These are phyloP conservation scores for Trametes gibbosa DNA, from an alignment of 768 basidiomycete species.

Conservation along the genomic window DNA sequence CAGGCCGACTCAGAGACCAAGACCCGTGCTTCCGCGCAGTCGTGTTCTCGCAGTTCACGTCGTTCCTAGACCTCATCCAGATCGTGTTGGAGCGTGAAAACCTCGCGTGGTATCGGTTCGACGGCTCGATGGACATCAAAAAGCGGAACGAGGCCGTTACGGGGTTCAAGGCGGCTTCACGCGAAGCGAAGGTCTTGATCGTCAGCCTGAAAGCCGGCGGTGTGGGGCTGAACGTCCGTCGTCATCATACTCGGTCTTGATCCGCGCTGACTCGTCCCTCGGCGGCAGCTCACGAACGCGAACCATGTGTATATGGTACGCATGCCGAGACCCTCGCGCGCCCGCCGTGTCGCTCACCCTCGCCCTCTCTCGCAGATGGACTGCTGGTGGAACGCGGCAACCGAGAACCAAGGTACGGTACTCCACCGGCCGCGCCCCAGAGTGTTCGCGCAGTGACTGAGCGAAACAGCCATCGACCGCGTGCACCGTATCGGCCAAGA, in stretches of 20 bases:
- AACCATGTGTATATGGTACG: slow-evolving; percentile 85
- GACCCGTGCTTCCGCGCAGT: slow-evolving; percentile 80
- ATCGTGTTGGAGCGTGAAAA: slow-evolving; percentile 63
- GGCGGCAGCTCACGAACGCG: slow-evolving; percentile 62
- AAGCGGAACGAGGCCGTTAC: slow-evolving; percentile 72
- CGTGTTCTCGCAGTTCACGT: slow-evolving; percentile 89
- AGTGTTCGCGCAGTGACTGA: no score
- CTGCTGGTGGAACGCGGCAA: slow-evolving; percentile 89
- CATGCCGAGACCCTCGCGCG: no score
- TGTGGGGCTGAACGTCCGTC: slow-evolving; percentile 78
- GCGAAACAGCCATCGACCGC: slow-evolving; percentile 67
- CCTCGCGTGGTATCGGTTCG: slow-evolving; percentile 75
- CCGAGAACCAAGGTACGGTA: slow-evolving; percentile 67
- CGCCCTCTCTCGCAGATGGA: slow-evolving; percentile 60
- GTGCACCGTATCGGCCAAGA: slow-evolving; percentile 86
- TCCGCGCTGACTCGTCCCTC: slow-evolving; percentile 2
- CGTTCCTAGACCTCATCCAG: slow-evolving; percentile 82
- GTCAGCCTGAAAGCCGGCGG: slow-evolving; percentile 89
- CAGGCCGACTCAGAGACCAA: slow-evolving; percentile 63
- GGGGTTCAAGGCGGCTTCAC: slow-evolving; percentile 69
- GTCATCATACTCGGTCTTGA: background rate
- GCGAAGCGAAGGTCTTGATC: slow-evolving; percentile 72
- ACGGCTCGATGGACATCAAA: slow-evolving; percentile 89
- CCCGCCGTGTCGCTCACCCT: background rate
- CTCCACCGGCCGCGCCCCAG: no score